phyloP scores from a whole-genome alignment of 768 basidiomycete species.

The Termitomyces sp. region DNA sequence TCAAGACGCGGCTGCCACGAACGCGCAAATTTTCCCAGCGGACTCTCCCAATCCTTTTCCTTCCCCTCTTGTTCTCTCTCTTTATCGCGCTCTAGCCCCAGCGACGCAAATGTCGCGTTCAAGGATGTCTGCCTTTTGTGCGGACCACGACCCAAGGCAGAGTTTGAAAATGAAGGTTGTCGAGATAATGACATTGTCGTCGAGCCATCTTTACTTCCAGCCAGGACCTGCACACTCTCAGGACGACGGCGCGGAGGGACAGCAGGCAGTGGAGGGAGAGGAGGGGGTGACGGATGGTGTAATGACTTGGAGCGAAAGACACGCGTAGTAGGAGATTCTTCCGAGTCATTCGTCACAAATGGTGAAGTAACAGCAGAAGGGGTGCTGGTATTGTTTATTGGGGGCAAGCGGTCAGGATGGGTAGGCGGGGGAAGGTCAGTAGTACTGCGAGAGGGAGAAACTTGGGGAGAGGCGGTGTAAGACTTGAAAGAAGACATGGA shows the following conservation, averaged over 20 bases:
- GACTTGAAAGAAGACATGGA: not conserved
- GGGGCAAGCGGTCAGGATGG: slow-evolving; percentile 7
- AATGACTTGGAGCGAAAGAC: slow-evolving; percentile 54
- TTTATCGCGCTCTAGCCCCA: slow-evolving; percentile 6
- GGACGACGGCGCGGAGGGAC: slow-evolving; percentile 54
- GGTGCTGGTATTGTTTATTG: not conserved
- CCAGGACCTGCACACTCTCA: slow-evolving; percentile 57
- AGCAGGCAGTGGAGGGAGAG: slow-evolving; percentile 24
- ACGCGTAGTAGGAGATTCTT: slow-evolving; percentile 30
- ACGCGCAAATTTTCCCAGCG: slow-evolving; percentile 15
- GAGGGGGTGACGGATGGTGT: slow-evolving; percentile 39
- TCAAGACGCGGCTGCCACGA: slow-evolving; percentile 54
- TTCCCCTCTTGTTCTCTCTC: slow-evolving; percentile 11
- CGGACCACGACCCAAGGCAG: not conserved
- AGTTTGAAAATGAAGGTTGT: slow-evolving; percentile 7
- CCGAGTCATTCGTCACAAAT: slow-evolving; percentile 10
- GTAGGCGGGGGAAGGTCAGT: slow-evolving; percentile 23
- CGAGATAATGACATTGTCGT: not conserved
- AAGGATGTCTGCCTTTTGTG: slow-evolving; percentile 10
- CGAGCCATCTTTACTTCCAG: not conserved
- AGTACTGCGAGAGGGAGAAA: slow-evolving; percentile 22
- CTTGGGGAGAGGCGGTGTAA: slow-evolving; percentile 22
- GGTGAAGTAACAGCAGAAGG: slow-evolving; percentile 13
- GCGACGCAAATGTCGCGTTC: slow-evolving; percentile 1
- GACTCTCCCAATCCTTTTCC: slow-evolving; percentile 3